phyloP scores from a whole-genome alignment of 148 eudicot genomes.

The Rhododendron molle region DNA sequence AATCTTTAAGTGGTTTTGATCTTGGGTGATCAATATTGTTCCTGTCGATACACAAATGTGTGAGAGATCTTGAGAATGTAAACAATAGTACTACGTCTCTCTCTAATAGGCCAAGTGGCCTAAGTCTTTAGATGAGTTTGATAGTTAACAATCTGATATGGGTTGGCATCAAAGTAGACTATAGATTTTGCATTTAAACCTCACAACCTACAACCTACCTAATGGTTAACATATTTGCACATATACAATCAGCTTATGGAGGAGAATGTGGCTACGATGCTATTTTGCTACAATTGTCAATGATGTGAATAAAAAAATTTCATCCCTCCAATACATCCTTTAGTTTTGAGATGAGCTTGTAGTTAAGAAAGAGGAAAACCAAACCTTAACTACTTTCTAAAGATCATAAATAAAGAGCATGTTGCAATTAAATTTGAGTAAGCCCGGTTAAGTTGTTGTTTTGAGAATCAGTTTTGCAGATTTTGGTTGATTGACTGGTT shows the following conservation, averaged over 20 bases:
- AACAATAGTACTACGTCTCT: too few relatives aligned
- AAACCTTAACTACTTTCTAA: too few relatives aligned
- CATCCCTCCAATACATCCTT: too few relatives aligned
- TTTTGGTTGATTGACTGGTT: not conserved
- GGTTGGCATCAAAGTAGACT: not conserved
- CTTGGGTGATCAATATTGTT: conserved; percentile 71
- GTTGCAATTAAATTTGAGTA: too few relatives aligned
- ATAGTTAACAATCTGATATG: not conserved
- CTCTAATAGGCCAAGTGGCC: not conserved
- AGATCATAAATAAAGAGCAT: too few relatives aligned
- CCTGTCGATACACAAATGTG: conserved; percentile 8
- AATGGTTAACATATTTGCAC: not conserved
- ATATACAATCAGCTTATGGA: too few relatives aligned
- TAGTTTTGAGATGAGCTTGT: too few relatives aligned
- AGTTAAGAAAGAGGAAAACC: too few relatives aligned
- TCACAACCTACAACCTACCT: not conserved
- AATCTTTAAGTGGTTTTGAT: conserved; percentile 58
- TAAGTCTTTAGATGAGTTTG: not conserved
- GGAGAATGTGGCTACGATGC: too few relatives aligned
- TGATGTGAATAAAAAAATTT: too few relatives aligned
- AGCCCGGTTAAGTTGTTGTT: not conserved
- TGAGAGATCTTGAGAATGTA: not conserved
- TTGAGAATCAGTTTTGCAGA: not conserved
- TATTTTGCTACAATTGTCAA: too few relatives aligned
- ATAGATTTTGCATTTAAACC: not conserved